These are phyloP conservation scores for Arthrobotrys conoides DNA, from an alignment of 2,329 filamentous ascomycete genomes.

Conservation along the genomic window DNA sequence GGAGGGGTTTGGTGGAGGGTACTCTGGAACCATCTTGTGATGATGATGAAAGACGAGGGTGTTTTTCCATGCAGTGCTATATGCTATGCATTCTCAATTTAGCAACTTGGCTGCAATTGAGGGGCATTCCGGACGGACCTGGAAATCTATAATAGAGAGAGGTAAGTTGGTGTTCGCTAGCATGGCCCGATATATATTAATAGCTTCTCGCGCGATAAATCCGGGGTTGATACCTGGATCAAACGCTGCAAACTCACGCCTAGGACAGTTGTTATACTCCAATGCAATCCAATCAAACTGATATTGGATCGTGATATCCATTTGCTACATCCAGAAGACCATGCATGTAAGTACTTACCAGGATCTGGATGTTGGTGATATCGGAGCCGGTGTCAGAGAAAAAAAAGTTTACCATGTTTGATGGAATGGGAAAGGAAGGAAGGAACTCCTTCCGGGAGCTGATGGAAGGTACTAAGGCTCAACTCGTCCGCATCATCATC, in stretches of 20 bases:
- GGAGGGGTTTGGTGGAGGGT: not conserved
- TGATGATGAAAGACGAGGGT: not conserved
- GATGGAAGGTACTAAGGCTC: not conserved
- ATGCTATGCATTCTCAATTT: not conserved
- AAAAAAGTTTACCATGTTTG: slow-evolving; percentile 6
- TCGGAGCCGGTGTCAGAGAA: not conserved
- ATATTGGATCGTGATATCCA: not conserved
- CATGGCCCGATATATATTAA: slow-evolving; percentile 3
- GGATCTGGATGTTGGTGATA: not conserved
- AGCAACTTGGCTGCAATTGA: not conserved
- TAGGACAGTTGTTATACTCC: not conserved
- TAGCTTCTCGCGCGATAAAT: not conserved
- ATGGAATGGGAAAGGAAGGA: not conserved
- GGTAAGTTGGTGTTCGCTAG: not conserved
- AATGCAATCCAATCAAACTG: too few relatives aligned
- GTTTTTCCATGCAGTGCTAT: not conserved
- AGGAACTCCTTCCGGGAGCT: not conserved
- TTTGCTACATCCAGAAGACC: slow-evolving; percentile 10
- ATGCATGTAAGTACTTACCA: not conserved
- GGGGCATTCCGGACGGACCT: not conserved
- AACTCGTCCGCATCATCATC: too few relatives aligned
- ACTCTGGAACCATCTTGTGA: not conserved
- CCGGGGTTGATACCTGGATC: not conserved
- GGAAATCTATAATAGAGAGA: not conserved
- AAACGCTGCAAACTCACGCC: too few relatives aligned